Evolutionary conservation across 345 rosid genomes (phyloP), one percentile per base, ranked within the genome.

Genomic region (Hirschfeldia incana): DNA sequence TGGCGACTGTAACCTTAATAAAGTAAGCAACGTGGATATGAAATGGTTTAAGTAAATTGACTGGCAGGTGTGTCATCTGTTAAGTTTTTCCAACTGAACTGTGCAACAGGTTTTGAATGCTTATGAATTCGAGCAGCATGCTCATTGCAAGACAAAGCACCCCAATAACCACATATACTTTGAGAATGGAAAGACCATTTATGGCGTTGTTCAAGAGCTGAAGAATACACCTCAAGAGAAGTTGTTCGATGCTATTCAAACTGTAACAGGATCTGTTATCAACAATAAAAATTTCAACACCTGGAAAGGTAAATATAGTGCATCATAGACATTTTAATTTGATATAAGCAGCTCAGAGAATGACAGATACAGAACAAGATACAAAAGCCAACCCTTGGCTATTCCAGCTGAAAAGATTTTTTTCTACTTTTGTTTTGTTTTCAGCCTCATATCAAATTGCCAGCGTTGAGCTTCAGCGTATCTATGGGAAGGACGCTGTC

Each of bases 151-250:
- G 80, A 90, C 98, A 69, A 92, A 92, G 77, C 98, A 94, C 83
- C 98, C 98, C 1, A 94, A 94, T 81, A 92, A 88, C 87, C 98
- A 89, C 81, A 92, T 94, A 70, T 92, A 83, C 87, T 94, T 92
- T 60, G 97, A 92, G 81, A 94, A 90, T 83, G 97, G 98, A 55
- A 94, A 92, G 91, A 92, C 97, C 12, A 87, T 94, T 63, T 92
- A 92, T 86, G 94, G 88, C 73, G 89, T 94, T 72, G 97, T 92
- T 65, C 97, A 90, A 85, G 98, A 90, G 85, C 83, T 92, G 78
- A 87, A 89, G 84, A 88, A 87, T 83, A 90, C 94, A 42, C 97
- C 97, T 30, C 90, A 87, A 79, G 89, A 86, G 80, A 77, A 84
- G 86, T 74, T 94, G 79, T 89, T 92, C 59, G 97, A 92, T 74